Evolutionary conservation across 805 yeast species (phyloP).

Genomic region (Saturnispora bothae): DNA sequence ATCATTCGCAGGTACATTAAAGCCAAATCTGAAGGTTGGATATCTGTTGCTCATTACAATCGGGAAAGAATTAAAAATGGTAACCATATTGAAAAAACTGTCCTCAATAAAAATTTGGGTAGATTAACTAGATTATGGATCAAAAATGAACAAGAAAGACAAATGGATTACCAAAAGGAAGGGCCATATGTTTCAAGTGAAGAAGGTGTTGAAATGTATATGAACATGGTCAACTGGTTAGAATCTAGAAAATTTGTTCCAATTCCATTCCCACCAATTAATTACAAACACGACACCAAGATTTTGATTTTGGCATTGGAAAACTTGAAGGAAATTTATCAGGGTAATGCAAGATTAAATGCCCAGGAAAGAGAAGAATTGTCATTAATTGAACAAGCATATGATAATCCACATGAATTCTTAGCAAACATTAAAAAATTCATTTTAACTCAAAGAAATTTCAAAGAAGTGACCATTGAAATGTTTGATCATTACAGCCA

Average conservation of each 20-base stretch:
- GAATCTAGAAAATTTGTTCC: conserved; percentile 76
- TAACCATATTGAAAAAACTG: conserved; percentile 89
- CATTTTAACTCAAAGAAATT: conserved; percentile 78
- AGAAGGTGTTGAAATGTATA: conserved; percentile 80
- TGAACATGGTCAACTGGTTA: conserved; percentile 85
- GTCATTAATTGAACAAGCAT: conserved; percentile 90
- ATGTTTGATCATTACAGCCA: conserved; percentile 88
- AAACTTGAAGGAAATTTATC: conserved; percentile 70
- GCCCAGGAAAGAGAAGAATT: conserved; percentile 86
- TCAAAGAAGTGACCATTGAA: conserved; percentile 77
- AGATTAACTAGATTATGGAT: conserved; percentile 87
- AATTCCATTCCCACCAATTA: conserved; percentile 86
- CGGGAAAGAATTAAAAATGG: conserved; percentile 83
- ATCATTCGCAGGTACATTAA: conserved; percentile 83
- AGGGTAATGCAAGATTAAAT: conserved; percentile 66
- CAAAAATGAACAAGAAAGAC: conserved; percentile 85
- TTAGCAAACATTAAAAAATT: conserved; percentile 74
- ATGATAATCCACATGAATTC: conserved; percentile 93
- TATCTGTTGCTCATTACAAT: conserved; percentile 84
- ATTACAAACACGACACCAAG: conserved; percentile 90
- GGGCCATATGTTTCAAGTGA: conserved; percentile 83
- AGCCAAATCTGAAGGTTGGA: conserved; percentile 97
- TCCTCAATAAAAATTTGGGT: conserved; percentile 87
- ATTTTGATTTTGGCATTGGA: conserved; percentile 83
- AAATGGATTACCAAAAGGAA: conserved; percentile 61